Percentiles rank a stretch among this genome's conserved stretches.
Conservation (phyloP, 2,329 filamentous ascomycete genomes). For the Niveomyces coronatus region DNA sequence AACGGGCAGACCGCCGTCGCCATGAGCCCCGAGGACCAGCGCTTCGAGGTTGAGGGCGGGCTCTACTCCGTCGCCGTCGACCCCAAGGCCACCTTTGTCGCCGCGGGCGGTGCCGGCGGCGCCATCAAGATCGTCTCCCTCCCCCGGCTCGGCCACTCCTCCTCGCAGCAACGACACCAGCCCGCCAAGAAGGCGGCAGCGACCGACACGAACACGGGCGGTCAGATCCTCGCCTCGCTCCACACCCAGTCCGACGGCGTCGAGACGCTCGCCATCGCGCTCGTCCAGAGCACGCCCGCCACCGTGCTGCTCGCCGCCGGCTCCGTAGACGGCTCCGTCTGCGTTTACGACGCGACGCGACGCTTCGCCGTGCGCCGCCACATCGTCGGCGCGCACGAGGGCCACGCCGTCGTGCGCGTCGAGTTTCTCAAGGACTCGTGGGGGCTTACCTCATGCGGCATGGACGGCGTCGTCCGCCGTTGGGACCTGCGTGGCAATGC, state of each 20-base stretch:
- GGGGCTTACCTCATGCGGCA: constrained; percentile 77
- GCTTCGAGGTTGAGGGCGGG: constrained; percentile 85
- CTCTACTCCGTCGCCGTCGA: constrained; percentile 81
- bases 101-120: constrained; percentile 80
- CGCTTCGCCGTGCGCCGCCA: constrained; percentile 79
- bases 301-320: constrained; percentile 51
- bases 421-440: constrained; percentile 65
- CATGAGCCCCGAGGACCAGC: constrained; percentile 71
- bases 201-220: constrained; percentile 31
- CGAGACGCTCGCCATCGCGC: constrained; percentile 60
- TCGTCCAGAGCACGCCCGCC: constrained; percentile 29
- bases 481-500: constrained; percentile 65
- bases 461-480: constrained; percentile 81
- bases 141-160: constrained; percentile 44
- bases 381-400: constrained; percentile 73
- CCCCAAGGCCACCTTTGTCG: constrained; percentile 67
- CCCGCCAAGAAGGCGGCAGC: constrained; percentile 11
- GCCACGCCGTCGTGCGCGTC: constrained; percentile 85
- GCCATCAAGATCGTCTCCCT: constrained; percentile 77
- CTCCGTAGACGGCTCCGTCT: constrained; percentile 68
- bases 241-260: constrained; percentile 68
- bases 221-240: constrained; percentile 67
- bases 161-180: constrained; percentile 16
- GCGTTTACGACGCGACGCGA: constrained; percentile 76
- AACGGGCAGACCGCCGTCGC: constrained; percentile 60